Percentiles rank a stretch among this genome's conserved stretches.
phyloP scores from a whole-genome alignment of 1,284 basidiomycete species.

The Sporisorium scitamineum region DNA sequence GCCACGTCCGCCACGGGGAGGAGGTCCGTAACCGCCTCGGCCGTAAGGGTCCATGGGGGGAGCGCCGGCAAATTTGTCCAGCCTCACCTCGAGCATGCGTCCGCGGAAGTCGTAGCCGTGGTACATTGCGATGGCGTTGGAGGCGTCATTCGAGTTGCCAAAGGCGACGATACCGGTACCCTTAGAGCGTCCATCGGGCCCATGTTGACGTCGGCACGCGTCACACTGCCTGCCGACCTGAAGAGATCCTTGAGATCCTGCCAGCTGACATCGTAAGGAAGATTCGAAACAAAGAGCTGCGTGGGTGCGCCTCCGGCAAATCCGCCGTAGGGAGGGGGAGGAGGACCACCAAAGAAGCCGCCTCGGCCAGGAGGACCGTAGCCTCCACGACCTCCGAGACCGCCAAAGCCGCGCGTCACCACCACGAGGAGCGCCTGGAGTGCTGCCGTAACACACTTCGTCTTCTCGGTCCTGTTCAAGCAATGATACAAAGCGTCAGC shows the following conservation, averaged over 20 bases:
- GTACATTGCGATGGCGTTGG: constrained; percentile 76
- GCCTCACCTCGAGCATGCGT: constrained; percentile 57
- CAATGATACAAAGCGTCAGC: constrained; percentile 3
- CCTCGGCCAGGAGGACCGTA: constrained; percentile 52
- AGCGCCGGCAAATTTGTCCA: constrained; percentile 84
- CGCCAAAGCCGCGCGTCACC: constrained; percentile 74
- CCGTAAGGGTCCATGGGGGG: constrained; percentile 41
- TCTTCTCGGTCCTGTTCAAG: constrained; percentile 87
- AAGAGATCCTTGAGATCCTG: constrained; percentile 98
- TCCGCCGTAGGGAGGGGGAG: constrained; percentile 36
- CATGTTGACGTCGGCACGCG: constrained; percentile 93
- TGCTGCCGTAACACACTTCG: constrained; percentile 91
- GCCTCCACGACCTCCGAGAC: constrained; percentile 40
- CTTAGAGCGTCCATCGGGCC: constrained; percentile 89
- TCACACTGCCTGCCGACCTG: constrained; percentile 90
- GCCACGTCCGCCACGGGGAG: constrained; percentile 71
- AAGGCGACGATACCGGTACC: constrained; percentile 89
- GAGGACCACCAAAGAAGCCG: constrained; percentile 46
- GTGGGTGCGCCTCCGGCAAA: constrained; percentile 63
- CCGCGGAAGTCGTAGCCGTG: constrained; percentile 63
- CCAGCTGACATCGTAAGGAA: constrained; percentile 93
- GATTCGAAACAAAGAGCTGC: constrained; percentile 89
- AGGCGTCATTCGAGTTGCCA: constrained; percentile 88
- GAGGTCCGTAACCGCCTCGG: constrained; percentile 74
- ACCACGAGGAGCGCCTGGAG: constrained; percentile 73